Base-by-base conservation (phyloP, 2,329 filamentous ascomycete species). In the Fusarium pseudocircinatum region DNA sequence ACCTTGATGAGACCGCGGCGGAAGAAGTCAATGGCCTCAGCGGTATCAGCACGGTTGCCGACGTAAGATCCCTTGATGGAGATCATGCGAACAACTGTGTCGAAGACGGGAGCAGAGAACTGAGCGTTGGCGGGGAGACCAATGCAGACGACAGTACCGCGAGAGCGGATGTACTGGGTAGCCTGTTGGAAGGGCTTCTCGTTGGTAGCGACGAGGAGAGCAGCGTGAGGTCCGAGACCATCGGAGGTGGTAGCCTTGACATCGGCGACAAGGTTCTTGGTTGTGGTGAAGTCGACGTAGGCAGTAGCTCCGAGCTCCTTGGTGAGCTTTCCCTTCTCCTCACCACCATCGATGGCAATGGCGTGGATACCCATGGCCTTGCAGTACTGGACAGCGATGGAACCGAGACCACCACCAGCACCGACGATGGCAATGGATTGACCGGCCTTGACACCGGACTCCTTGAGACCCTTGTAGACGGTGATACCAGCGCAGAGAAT, bases 171-270 rank as follows among this genome's bases (percentile, higher is more conserved):
- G 84, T 98, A 97, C 83, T 89, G 91, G 53, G 94, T 91, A 46
- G 96, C 96, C 86, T 98, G 95, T 85, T 97, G 94, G 91, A 98
- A 98, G 60, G 96, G 96, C 87, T 92, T 94, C 88, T 98, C 95
- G 77, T 87, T 89, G 59, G 94, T 95, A 70, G 96, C 95, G 69
- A 98, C 90, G 49, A 98, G 87, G 75, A 98, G 87, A 70, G 96
- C 95, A 43, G 94, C 95, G 78, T 97, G 93, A 10, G 95, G 95
- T 59, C 96, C 96, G 22, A 94, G 88, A 26, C 94, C 94, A 77
- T 96, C 94, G 34, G 89, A 84, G 3, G 94, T 97, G 34, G 92
- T 91, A 52, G 90, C 91, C 86, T 95, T 94, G 73, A 98, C 95
- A 74, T 97, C 94, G 76, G 90, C 89, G 76, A 97, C 92, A 32